Evolutionary conservation across 805 yeast species (phyloP).

Genomic region (Wickerhamiella kurtzmanii): DNA sequence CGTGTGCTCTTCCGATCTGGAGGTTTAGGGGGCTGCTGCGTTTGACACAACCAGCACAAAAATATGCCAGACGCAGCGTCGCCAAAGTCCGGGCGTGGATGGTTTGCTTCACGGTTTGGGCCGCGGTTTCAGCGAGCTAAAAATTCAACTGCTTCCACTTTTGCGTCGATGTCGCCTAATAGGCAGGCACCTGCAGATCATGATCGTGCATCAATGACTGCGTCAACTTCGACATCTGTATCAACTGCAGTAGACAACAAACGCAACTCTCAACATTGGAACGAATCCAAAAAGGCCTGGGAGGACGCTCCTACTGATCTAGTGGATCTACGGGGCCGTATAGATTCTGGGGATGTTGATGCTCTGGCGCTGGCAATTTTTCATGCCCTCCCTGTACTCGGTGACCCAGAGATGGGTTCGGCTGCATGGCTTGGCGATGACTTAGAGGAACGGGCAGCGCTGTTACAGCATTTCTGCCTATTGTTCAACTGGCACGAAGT

Average conservation of each 20-base stretch:
- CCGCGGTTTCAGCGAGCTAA: neutral
- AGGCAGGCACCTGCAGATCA: neutral
- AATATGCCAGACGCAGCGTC: no score
- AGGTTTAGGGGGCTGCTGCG: no score
- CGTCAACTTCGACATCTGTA: no score
- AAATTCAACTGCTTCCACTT: neutral
- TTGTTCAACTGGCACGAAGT: conserved; percentile 33
- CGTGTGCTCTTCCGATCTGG: no score
- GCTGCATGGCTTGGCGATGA: conserved; percentile 10
- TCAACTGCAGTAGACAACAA: neutral
- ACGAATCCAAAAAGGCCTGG: neutral
- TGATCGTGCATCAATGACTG: neutral
- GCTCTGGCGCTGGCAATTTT: conserved; percentile 8
- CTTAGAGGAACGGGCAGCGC: conserved; percentile 2
- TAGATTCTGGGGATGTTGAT: conserved; percentile 4
- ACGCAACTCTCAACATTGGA: neutral
- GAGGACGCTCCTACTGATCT: neutral
- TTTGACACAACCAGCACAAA: no score
- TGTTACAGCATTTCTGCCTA: conserved; percentile 28
- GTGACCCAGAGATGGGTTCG: conserved; percentile 6
- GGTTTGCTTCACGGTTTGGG: neutral
- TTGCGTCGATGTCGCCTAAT: neutral
- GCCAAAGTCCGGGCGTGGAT: no score
- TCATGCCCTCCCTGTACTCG: conserved; percentile 8
- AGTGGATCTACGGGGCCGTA: neutral